Conservation (phyloP, 768 basidiomycete genomes). For the Leccinellum rugosiceps region DNA sequence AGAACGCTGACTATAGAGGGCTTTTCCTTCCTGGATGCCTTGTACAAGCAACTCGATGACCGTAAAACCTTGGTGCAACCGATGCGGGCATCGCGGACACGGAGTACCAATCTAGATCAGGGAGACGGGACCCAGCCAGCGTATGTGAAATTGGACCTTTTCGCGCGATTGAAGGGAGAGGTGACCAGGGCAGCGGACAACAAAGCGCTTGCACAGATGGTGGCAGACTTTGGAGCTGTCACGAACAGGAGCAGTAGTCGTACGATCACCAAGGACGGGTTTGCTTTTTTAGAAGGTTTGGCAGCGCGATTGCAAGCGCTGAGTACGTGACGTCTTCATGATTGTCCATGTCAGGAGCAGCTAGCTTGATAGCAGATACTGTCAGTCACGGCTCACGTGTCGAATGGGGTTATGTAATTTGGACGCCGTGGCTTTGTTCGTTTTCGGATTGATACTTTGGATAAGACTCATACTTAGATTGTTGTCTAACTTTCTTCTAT, state of each 20-base stretch:
- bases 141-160: constrained; percentile 56
- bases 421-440: neutral
- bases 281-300: constrained; percentile 63
- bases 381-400: neutral
- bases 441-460: neutral
- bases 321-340: too few relatives aligned
- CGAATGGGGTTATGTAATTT: neutral
- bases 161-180: constrained; percentile 54
- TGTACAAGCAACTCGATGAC: constrained; percentile 69
- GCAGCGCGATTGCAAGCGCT: constrained; percentile 46
- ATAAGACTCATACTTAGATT: neutral
- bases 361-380: too few relatives aligned
- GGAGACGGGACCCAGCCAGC: constrained; percentile 41
- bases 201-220: constrained; percentile 57
- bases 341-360: neutral
- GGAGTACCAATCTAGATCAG: constrained; percentile 40
- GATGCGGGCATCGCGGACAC: constrained; percentile 44
- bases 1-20: constrained; percentile 67
- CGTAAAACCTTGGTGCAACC: constrained; percentile 58
- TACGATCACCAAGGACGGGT: constrained; percentile 76
- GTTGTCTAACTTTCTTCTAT: neutral
- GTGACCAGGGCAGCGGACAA: constrained; percentile 51
- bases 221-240: constrained; percentile 66
- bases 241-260: constrained; percentile 66
- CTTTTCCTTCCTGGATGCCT: constrained; percentile 63